A percentile compares a stretch with the other conserved stretches of the same genome.
phyloP scores from a whole-genome alignment of 1,139 yeast species.

The Petasospora fabianii region DNA sequence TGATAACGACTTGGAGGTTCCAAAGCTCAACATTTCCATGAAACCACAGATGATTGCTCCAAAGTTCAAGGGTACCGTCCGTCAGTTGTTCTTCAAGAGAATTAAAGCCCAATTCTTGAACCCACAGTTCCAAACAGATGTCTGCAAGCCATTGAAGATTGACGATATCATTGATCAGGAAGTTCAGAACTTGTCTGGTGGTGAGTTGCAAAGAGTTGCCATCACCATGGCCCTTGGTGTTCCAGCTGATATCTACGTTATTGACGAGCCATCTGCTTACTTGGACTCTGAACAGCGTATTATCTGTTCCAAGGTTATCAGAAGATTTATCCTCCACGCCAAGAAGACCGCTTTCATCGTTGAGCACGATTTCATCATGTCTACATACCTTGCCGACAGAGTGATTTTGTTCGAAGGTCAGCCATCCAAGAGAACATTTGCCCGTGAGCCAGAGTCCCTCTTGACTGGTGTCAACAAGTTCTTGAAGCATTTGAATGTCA shows the following conservation, averaged over 20 bases:
- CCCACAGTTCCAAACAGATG: slow-evolving; percentile 98
- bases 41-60: slow-evolving; percentile 99
- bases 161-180: slow-evolving; percentile 96
- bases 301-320: slow-evolving; percentile 95
- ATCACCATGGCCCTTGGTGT: slow-evolving; percentile 91
- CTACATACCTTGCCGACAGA: slow-evolving; percentile 96
- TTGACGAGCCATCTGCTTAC: slow-evolving; percentile 98
- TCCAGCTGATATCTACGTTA: slow-evolving; percentile 92
- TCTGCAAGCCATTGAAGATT: slow-evolving; percentile 88
- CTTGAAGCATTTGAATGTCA: slow-evolving; percentile 94
- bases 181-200: slow-evolving; percentile 96
- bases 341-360: slow-evolving; percentile 97
- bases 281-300: slow-evolving; percentile 99
- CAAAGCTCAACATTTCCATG: slow-evolving; percentile 90
- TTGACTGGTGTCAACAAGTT: slow-evolving; percentile 96
- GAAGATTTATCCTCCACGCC: slow-evolving; percentile 93
- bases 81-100: slow-evolving; percentile 94
- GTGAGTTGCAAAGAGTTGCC: slow-evolving; percentile 99
- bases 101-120: slow-evolving; percentile 90
- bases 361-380: slow-evolving; percentile 99
- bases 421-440: slow-evolving; percentile 81
- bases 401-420: slow-evolving; percentile 96
- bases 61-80: slow-evolving; percentile 95
- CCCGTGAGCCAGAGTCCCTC: slow-evolving; percentile 85
- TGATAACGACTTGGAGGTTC: slow-evolving; percentile 72